Conservation (phyloP, 169 alveolate genomes). For the Plasmodium inui region DNA sequence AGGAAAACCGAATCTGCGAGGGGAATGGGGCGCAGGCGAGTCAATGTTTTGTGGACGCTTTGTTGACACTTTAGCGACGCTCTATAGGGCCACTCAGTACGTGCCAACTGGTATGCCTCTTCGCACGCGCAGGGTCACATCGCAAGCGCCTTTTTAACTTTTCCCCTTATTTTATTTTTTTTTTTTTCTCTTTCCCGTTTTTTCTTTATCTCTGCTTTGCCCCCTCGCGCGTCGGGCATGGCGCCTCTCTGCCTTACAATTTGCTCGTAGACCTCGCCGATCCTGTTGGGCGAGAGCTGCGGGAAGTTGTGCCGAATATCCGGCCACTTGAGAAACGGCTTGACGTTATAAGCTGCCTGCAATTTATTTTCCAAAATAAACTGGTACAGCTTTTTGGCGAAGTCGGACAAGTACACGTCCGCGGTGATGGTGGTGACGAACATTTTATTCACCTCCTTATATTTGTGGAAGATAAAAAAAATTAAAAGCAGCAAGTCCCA, state of each 20-base stretch:
- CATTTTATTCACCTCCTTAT: slow-evolving; percentile 56
- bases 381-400: slow-evolving; percentile 44
- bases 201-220: background rate
- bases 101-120: background rate
- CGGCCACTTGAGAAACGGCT: slow-evolving; percentile 75
- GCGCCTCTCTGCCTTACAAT: slow-evolving; percentile 20
- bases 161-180: background rate
- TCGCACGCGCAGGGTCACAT: background rate
- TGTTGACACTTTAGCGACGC: background rate
- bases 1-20: slow-evolving; percentile 51
- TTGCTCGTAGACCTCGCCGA: slow-evolving; percentile 61
- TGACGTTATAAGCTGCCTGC: slow-evolving; percentile 42
- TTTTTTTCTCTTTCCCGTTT: background rate
- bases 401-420: slow-evolving; percentile 42
- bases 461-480: slow-evolving; percentile 68
- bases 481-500: slow-evolving; percentile 56
- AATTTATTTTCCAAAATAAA: slow-evolving; percentile 40
- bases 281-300: slow-evolving; percentile 11
- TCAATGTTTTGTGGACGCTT: background rate
- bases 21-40: background rate
- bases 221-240: background rate
- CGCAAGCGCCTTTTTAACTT: background rate
- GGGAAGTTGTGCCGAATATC: slow-evolving; percentile 71
- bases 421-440: slow-evolving; percentile 5
- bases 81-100: background rate